Evolutionary conservation across 768 basidiomycete genomes (phyloP).

Genomic region (Mycena epipterygia): DNA sequence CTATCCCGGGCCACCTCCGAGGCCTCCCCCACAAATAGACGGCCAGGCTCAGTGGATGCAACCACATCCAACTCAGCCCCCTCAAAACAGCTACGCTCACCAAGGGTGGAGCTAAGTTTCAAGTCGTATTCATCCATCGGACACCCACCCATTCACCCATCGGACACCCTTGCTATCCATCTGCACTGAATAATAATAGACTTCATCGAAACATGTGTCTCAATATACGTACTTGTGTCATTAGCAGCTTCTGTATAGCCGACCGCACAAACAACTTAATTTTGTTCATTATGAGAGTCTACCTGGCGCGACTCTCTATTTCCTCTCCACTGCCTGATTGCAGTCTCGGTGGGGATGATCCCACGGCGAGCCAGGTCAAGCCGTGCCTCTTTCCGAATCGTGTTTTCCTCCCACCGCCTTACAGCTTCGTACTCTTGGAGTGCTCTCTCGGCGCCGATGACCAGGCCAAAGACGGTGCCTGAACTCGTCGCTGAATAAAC

Average conservation of each 20-base stretch:
- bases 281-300: not conserved
- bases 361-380: slow-evolving; percentile 82
- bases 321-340: slow-evolving; percentile 81
- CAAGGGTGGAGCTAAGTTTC: slow-evolving; percentile 41
- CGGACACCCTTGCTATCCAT: slow-evolving; percentile 31
- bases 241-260: slow-evolving; percentile 4
- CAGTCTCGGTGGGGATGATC: slow-evolving; percentile 84
- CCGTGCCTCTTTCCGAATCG: slow-evolving; percentile 79
- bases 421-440: slow-evolving; percentile 78
- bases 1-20: slow-evolving; percentile 57
- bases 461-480: slow-evolving; percentile 78
- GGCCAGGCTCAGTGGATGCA: slow-evolving; percentile 54
- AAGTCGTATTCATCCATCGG: not conserved
- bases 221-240: slow-evolving; percentile 19
- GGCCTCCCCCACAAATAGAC: slow-evolving; percentile 52
- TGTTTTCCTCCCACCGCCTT: slow-evolving; percentile 76
- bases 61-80: slow-evolving; percentile 27
- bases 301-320: slow-evolving; percentile 27
- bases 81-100: slow-evolving; percentile 46
- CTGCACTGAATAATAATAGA: slow-evolving; percentile 27
- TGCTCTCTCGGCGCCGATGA: slow-evolving; percentile 83
- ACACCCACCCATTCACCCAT: no score
- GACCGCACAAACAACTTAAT: not conserved
- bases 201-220: slow-evolving; percentile 16
- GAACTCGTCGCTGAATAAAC: not conserved